These are phyloP conservation scores for Teunomyces kruisii DNA, from an alignment of 805 yeast genomes.

Conservation along the genomic window DNA sequence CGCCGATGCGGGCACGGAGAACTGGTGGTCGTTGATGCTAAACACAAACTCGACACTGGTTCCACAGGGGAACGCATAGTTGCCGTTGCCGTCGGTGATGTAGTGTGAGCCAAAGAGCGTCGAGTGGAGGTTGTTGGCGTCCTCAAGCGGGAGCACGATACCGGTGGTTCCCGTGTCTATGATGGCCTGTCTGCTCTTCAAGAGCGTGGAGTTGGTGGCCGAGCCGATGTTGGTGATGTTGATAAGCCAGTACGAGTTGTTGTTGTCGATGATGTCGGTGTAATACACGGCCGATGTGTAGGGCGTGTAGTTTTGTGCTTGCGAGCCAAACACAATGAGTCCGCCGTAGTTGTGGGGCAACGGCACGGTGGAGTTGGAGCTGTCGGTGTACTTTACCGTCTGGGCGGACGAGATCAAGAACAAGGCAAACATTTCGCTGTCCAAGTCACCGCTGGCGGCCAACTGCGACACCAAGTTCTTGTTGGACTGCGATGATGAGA, in stretches of 20 bases:
- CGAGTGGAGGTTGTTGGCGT: conserved; percentile 51
- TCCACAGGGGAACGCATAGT: conserved; percentile 61
- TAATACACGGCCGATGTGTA: conserved; percentile 37
- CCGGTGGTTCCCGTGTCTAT: conserved; percentile 71
- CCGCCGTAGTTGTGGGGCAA: conserved; percentile 31
- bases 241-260: conserved; percentile 53
- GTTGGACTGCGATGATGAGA: conserved; percentile 41
- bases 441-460: conserved; percentile 31
- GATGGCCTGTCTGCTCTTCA: conserved; percentile 42
- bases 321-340: conserved; percentile 23
- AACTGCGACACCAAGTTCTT: conserved; percentile 43
- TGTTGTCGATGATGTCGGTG: conserved; percentile 32
- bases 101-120: conserved; percentile 46
- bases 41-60: conserved; percentile 38
- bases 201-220: conserved; percentile 15
- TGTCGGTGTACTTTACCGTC: conserved; percentile 12
- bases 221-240: conserved; percentile 37
- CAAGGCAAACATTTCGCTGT: conserved; percentile 38
- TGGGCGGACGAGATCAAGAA: conserved; percentile 16
- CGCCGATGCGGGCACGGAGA: conserved; percentile 42
- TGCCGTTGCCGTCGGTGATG: conserved; percentile 55
- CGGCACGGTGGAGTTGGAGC: conserved; percentile 22
- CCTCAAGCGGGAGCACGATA: conserved; percentile 52
- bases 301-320: conserved; percentile 12
- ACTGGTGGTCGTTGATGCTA: conserved; percentile 39